Evolutionary conservation across 495 filamentous ascomycete genomes (phyloP).

Genomic region (Delitschia confertaspora): DNA sequence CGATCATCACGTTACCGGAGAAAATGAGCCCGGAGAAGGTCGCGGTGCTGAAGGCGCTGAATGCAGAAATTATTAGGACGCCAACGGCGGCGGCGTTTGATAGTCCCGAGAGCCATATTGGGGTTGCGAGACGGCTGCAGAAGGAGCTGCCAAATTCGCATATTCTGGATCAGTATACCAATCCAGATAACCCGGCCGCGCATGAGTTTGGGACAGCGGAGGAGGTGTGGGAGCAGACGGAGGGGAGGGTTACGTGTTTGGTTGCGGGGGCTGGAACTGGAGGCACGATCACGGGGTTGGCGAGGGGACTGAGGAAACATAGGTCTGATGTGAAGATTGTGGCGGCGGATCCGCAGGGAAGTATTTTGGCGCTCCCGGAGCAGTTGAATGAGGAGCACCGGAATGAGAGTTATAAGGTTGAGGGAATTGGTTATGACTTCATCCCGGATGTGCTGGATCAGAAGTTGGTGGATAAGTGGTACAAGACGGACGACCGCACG

Average conservation of each 20-base stretch:
- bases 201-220: slow-evolving; percentile 93
- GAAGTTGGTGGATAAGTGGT: slow-evolving; percentile 80
- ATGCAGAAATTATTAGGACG: slow-evolving; percentile 94
- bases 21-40: slow-evolving; percentile 99
- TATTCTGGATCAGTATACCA: slow-evolving; percentile 94
- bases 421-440: slow-evolving; percentile 98
- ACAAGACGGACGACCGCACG: slow-evolving; percentile 91
- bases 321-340: slow-evolving; percentile 74
- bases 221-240: slow-evolving; percentile 90
- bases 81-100: slow-evolving; percentile 94
- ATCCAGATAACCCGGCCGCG: slow-evolving; percentile 81
- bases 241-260: slow-evolving; percentile 73
- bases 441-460: slow-evolving; percentile 88
- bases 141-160: slow-evolving; percentile 96
- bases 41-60: slow-evolving; percentile 80
- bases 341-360: slow-evolving; percentile 84
- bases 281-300: slow-evolving; percentile 87
- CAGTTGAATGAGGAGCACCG: slow-evolving; percentile 65
- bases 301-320: slow-evolving; percentile 79
- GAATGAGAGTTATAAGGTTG: slow-evolving; percentile 89
- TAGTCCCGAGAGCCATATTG: slow-evolving; percentile 91
- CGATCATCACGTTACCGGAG: slow-evolving; percentile 96
- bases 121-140: slow-evolving; percentile 78
- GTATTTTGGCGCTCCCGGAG: slow-evolving; percentile 73
- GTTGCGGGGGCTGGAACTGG: slow-evolving; percentile 93